Base-by-base conservation (phyloP, 2,329 filamentous ascomycete species). In the Leptographium flavum region DNA sequence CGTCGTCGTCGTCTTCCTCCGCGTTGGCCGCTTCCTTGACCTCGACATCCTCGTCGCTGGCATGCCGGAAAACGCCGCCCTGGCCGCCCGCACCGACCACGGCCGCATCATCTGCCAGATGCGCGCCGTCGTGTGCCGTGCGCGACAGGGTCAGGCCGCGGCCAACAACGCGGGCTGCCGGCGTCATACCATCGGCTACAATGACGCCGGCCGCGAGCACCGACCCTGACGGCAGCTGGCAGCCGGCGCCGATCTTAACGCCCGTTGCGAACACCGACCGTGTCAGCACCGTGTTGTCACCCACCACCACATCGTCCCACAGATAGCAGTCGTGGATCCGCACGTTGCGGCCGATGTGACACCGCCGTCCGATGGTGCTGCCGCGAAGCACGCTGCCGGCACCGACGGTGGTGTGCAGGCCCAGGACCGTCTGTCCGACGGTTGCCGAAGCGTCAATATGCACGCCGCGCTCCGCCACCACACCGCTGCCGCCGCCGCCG, bases 301-400 rank as follows among this genome's bases (percentile, higher is more conserved):
- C 83, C 53, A 98, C 76, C 5, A 73, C 74, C 0, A 78, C 79
- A 54, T 87, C 76, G 54, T 95, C 86, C 88, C 90, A 96, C 51
- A 98, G 76, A 55, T 87, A 90, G 21, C 85, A 82, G 53, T 86
- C 74, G 40, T 83, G 73, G 49, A 98, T 77, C 32, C 69, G 74
- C 25, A 92, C 88, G 52, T 92, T 85, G 53, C 76, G 81, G 7
- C 92, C 92, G 53, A 98, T 92, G 52, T 78, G 79, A 63, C 90
- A 96, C 52, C 83, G 74, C 49, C 83, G 76, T 28, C 92, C 92
- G 48, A 98, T 79, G 39, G 92, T 76, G 55, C 83, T 88, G 61
- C 83, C 83, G 9, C 70, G 70, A 28, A 98, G 73, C 1, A 67
- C 71, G 52, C 74, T 83, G 37, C 77, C 76, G 22, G 83, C 75